phyloP scores from a whole-genome alignment of 352 stramenopile genomes.

The Pythium biforme region DNA sequence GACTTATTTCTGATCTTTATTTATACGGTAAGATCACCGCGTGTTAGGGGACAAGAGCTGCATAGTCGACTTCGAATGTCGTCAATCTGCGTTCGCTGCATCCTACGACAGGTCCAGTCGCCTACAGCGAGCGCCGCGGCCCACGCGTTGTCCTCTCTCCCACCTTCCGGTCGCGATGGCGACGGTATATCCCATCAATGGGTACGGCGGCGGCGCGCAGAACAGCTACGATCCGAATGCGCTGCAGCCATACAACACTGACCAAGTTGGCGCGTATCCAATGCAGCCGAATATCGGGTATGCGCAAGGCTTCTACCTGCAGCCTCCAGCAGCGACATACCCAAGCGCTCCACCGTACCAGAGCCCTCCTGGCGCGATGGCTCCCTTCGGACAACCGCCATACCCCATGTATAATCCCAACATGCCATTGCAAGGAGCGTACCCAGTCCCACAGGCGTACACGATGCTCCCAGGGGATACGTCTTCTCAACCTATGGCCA shows the following conservation, averaged over 20 bases:
- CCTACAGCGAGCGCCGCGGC: no score
- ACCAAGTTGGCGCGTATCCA: not conserved
- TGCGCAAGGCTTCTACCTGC: not conserved
- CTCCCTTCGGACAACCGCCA: not conserved
- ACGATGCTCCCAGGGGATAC: not conserved
- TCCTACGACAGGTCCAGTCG: no score
- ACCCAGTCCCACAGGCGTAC: constrained; percentile 4
- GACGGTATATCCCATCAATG: constrained; percentile 15
- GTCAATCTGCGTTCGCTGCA: no score
- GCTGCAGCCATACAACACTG: not conserved
- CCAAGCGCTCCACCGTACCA: not conserved
- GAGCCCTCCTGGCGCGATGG: not conserved
- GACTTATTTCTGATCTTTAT: no score
- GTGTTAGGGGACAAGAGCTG: no score
- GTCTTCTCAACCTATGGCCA: not conserved
- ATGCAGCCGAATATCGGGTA: not conserved
- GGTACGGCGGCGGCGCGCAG: not conserved
- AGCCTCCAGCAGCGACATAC: not conserved
- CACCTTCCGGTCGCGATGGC: not conserved
- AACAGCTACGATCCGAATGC: not conserved
- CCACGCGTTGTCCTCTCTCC: no score
- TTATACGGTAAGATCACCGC: not conserved
- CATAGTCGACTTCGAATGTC: no score
- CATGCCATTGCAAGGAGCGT: constrained; percentile 1
- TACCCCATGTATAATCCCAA: not conserved